These are phyloP conservation scores for Choiromyces venosus DNA, from an alignment of 495 filamentous ascomycete species.

Conservation along the genomic window DNA sequence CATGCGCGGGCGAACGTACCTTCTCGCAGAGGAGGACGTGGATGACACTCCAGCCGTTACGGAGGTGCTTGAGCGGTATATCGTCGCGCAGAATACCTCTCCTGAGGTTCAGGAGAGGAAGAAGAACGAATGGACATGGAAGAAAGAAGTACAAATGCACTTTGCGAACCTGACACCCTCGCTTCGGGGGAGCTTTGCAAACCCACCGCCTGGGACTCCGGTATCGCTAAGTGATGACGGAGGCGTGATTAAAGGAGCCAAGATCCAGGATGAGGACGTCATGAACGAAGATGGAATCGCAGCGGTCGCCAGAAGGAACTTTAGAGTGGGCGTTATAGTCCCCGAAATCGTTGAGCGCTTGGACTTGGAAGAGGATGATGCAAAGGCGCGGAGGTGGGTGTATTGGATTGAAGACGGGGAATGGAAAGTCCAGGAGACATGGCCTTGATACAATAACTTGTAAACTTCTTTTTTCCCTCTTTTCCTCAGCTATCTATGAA, in stretches of 20 bases:
- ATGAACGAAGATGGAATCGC: constrained; percentile 52
- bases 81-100: constrained; percentile 8
- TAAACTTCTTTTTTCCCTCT: too few species aligned
- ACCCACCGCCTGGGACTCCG: constrained; percentile 67
- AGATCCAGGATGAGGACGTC: constrained; percentile 53
- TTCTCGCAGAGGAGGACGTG: constrained; percentile 49
- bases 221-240: constrained; percentile 49
- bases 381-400: constrained; percentile 60
- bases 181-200: constrained; percentile 72
- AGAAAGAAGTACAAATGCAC: constrained; percentile 70
- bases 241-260: constrained; percentile 56
- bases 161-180: constrained; percentile 79
- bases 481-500: neutral
- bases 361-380: constrained; percentile 62
- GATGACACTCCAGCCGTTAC: constrained; percentile 32
- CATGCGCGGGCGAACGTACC: constrained; percentile 65
- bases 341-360: constrained; percentile 74
- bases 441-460: too few species aligned
- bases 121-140: constrained; percentile 66
- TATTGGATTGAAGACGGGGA: constrained; percentile 44
- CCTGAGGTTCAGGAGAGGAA: constrained; percentile 32
- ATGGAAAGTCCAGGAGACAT: constrained; percentile 75
- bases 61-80: constrained; percentile 34
- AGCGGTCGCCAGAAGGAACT: constrained; percentile 64
- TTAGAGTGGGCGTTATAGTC: constrained; percentile 75